Conservation (phyloP, 1,139 yeast species). For the Suhomyces coccinellae region DNA sequence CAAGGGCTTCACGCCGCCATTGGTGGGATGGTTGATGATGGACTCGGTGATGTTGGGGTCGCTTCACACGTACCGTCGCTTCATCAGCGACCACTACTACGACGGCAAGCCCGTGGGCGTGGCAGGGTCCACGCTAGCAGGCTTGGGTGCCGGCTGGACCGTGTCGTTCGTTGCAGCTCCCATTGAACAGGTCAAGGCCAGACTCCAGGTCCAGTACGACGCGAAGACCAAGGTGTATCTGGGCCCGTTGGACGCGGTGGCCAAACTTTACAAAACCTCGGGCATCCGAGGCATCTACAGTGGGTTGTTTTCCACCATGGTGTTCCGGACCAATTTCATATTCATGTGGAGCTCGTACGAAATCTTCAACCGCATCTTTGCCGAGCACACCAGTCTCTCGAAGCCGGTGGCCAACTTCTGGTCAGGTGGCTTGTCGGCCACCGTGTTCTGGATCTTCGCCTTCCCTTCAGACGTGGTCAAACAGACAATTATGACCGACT, state of each 20-base stretch:
- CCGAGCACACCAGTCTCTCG: conserved; percentile 60
- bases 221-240: conserved; percentile 63
- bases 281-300: conserved; percentile 77
- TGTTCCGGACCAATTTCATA: conserved; percentile 81
- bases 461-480: conserved; percentile 90
- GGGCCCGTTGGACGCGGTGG: conserved; percentile 78
- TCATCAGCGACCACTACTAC: conserved; percentile 64
- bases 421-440: conserved; percentile 87
- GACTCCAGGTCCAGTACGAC: conserved; percentile 88
- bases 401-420: conserved; percentile 78
- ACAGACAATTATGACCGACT: conserved; percentile 83
- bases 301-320: conserved; percentile 82
- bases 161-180: conserved; percentile 95
- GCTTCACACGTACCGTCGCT: conserved; percentile 70
- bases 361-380: conserved; percentile 67
- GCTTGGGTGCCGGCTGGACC: conserved; percentile 85
- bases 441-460: conserved; percentile 87
- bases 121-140: conserved; percentile 76
- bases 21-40: conserved; percentile 92
- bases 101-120: conserved; percentile 58
- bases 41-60: conserved; percentile 89
- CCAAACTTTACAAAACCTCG: conserved; percentile 50
- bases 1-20: conserved; percentile 89
- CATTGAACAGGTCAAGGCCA: conserved; percentile 83
- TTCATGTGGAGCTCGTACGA: conserved; percentile 97